Conservation (phyloP, 371 early-diverging fungal species). For the Homolaphlyctis polyrhiza region DNA sequence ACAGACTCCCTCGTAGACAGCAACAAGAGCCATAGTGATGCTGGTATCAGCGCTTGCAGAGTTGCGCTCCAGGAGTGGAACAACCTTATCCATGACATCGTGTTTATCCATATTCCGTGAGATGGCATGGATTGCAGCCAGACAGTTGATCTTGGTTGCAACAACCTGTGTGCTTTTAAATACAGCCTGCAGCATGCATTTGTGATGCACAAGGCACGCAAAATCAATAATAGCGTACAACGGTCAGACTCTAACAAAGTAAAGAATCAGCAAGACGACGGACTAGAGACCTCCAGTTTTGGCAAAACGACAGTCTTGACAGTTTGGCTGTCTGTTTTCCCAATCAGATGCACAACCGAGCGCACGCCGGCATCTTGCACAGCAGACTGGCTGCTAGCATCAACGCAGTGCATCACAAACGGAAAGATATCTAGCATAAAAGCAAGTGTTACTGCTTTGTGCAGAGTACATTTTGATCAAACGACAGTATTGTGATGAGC, state of each 20-base stretch:
- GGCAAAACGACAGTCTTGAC: not conserved
- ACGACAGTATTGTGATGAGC: not conserved
- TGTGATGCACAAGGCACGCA: not conserved
- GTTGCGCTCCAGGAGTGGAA: constrained; percentile 1
- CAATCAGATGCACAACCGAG: not conserved
- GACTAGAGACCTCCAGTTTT: constrained; percentile 2
- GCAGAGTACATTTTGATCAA: not conserved
- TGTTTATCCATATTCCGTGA: not conserved
- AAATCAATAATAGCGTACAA: not conserved
- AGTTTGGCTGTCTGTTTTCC: not conserved
- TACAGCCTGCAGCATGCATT: not conserved
- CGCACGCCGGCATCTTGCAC: not conserved
- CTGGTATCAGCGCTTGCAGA: not conserved
- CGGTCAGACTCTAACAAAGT: not conserved
- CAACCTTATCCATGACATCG: not conserved
- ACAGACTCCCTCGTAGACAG: not conserved
- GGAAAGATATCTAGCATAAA: not conserved
- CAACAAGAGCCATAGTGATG: not conserved
- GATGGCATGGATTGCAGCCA: not conserved
- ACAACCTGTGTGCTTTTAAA: not conserved
- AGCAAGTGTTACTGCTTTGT: too few species aligned
- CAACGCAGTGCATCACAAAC: not conserved
- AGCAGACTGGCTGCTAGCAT: not conserved
- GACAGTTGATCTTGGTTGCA: not conserved
- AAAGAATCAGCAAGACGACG: too few species aligned